Percentiles rank a stretch among this genome's conserved stretches.
phyloP scores from a whole-genome alignment of 2,329 filamentous ascomycete genomes.

The Trematosphaeria pertusa region DNA sequence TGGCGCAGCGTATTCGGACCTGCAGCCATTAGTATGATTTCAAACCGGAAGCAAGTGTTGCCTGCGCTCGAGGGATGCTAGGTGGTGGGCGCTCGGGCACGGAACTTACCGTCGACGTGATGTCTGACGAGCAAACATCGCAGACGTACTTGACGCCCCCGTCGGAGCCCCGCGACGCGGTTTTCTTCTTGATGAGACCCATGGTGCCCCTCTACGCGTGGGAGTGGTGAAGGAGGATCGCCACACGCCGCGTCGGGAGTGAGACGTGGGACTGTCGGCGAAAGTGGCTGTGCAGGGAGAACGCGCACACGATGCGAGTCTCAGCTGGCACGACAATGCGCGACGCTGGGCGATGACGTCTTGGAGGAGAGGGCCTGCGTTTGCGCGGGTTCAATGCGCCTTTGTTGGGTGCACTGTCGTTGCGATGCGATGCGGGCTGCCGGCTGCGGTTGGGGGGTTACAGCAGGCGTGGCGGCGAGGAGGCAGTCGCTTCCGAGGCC shows the following conservation, averaged over 20 bases:
- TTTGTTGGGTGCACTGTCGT: background rate
- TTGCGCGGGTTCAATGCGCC: background rate
- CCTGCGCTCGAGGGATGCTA: background rate
- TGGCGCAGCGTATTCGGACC: conserved; percentile 94
- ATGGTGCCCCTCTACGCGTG: conserved; percentile 57
- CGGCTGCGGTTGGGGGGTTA: no score
- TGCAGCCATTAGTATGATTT: conserved; percentile 48
- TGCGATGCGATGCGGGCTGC: conserved; percentile 3
- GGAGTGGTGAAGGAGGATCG: conserved; percentile 16
- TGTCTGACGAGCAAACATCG: conserved; percentile 95
- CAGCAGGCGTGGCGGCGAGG: conserved; percentile 9
- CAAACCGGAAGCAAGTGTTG: background rate
- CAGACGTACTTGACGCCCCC: conserved; percentile 87
- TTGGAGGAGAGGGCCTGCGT: no score
- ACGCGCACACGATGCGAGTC: conserved; percentile 11
- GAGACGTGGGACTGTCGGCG: conserved; percentile 13
- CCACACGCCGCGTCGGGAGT: conserved; percentile 12
- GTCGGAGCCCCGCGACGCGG: conserved; percentile 81
- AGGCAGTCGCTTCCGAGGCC: background rate
- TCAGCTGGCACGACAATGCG: no score
- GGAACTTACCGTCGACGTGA: conserved; percentile 86
- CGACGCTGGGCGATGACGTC: no score
- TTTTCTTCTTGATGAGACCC: conserved; percentile 97
- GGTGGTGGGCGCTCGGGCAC: conserved; percentile 3
- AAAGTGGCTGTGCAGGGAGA: conserved; percentile 34